These are phyloP conservation scores for Kitagawia praeruptora DNA, from an alignment of 129 eudicot species.

Conservation along the genomic window DNA sequence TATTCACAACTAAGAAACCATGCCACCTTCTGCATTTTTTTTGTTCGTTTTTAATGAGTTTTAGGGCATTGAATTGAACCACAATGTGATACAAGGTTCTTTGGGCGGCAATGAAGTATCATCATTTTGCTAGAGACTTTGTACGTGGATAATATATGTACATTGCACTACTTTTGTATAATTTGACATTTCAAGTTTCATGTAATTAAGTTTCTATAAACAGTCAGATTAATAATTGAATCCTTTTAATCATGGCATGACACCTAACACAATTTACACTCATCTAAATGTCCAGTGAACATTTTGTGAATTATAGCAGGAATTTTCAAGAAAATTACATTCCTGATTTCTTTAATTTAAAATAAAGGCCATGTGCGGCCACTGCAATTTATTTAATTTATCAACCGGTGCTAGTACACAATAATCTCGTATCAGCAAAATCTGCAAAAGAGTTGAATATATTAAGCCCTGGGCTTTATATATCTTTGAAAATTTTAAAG, in stretches of 20 bases:
- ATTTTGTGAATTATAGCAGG: too few species aligned
- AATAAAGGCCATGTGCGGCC: too few species aligned
- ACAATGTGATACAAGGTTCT: not conserved
- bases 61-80: not conserved
- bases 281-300: not conserved
- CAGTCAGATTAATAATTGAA: not conserved
- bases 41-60: not conserved
- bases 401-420: too few species aligned
- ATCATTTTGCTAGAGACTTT: not conserved
- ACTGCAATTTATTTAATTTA: too few species aligned
- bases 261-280: not conserved
- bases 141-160: not conserved
- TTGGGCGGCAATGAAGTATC: conserved; percentile 9
- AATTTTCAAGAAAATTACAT: too few species aligned
- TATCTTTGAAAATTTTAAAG: not conserved
- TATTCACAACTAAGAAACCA: not conserved
- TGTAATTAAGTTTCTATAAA: too few species aligned
- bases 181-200: not conserved
- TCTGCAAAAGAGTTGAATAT: too few species aligned
- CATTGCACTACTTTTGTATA: not conserved
- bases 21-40: not conserved
- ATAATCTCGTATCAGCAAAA: not conserved
- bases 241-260: not conserved
- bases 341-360: too few species aligned
- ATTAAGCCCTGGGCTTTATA: not conserved